phyloP scores from a whole-genome alignment of 768 basidiomycete genomes.

The Lactarius tabidus region DNA sequence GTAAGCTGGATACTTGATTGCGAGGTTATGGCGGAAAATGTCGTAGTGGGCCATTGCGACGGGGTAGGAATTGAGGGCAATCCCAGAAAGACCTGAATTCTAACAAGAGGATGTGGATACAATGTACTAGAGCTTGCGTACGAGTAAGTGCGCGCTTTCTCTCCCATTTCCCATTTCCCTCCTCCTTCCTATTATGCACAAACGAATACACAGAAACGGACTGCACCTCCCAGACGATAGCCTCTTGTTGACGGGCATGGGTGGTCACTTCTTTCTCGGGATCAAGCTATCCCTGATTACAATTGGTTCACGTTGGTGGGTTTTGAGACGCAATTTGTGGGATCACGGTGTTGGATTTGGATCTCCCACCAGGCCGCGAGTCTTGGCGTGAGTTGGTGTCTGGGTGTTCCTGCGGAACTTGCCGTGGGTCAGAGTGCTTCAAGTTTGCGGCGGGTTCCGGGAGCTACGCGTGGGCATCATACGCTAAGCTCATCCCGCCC shows the following conservation, averaged over 20 bases:
- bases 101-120: too few relatives aligned
- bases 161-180: too few relatives aligned
- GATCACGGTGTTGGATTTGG: background rate
- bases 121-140: too few relatives aligned
- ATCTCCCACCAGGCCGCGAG: background rate
- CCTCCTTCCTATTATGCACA: too few relatives aligned
- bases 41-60: background rate
- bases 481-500: conserved; percentile 80
- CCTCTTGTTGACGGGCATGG: background rate
- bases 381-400: background rate
- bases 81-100: too few relatives aligned
- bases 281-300: background rate
- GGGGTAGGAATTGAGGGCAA: background rate
- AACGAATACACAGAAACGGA: too few relatives aligned
- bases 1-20: background rate
- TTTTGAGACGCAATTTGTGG: background rate
- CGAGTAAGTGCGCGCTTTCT: too few relatives aligned
- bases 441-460: conserved; percentile 83
- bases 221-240: background rate
- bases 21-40: background rate
- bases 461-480: conserved; percentile 80
- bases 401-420: conserved; percentile 31
- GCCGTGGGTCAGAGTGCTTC: background rate
- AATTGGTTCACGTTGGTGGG: background rate
- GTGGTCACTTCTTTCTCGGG: background rate